Evolutionary conservation across 2,329 filamentous ascomycete genomes (phyloP).

Genomic region (Sporothrix luriei): DNA sequence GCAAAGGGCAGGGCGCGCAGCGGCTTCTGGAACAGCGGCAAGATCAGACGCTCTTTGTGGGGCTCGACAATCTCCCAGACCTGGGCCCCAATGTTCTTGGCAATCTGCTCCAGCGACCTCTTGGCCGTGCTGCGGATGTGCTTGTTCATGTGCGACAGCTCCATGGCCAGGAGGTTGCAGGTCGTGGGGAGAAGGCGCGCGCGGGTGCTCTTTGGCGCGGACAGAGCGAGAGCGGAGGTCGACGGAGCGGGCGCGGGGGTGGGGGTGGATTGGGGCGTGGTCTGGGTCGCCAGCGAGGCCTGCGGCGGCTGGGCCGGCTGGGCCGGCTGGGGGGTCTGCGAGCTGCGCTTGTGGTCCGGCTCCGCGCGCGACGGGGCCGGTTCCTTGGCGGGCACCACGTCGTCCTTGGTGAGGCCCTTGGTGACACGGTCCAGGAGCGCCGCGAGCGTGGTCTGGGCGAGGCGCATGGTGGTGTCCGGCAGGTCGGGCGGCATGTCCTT

Average conservation of each 20-base stretch:
- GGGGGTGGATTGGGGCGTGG: not conserved
- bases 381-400: constrained; percentile 47
- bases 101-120: constrained; percentile 76
- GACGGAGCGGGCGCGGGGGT: not conserved
- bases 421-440: constrained; percentile 77
- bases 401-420: constrained; percentile 76
- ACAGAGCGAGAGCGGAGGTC: not conserved
- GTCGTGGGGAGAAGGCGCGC: constrained; percentile 59
- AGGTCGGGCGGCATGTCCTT: constrained; percentile 97
- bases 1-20: constrained; percentile 88
- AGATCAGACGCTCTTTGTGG: constrained; percentile 85
- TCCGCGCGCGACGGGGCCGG: not conserved
- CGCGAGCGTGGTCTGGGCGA: constrained; percentile 81
- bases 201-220: constrained; percentile 43
- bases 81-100: constrained; percentile 73
- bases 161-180: constrained; percentile 81
- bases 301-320: constrained; percentile 23
- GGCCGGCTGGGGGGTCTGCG: constrained; percentile 26
- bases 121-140: constrained; percentile 89
- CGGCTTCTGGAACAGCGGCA: constrained; percentile 93
- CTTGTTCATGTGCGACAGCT: constrained; percentile 93
- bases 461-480: constrained; percentile 81
- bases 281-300: not conserved
- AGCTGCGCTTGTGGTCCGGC: constrained; percentile 18
- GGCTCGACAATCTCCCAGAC: constrained; percentile 87